phyloP scores from a whole-genome alignment of 192 early-diverging fungal genomes.

The Pilobolus umbonatus region DNA sequence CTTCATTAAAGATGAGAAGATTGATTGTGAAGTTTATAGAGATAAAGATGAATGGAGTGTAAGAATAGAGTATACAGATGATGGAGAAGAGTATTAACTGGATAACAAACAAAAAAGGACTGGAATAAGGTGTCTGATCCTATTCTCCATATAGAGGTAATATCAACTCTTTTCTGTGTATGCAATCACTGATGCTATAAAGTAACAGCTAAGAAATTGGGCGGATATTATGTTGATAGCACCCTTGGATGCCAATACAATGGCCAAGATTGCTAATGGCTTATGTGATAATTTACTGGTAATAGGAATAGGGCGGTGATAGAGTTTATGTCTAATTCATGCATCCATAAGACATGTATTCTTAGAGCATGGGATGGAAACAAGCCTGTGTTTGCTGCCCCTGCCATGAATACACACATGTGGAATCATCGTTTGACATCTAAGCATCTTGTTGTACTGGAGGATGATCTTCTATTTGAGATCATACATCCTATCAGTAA shows the following conservation, averaged over 20 bases:
- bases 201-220: conserved; percentile 81
- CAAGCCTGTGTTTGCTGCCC: conserved; percentile 69
- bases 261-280: conserved; percentile 87
- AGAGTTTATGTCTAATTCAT: not conserved
- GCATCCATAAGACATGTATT: conserved; percentile 66
- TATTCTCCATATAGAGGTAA: conserved; percentile 91
- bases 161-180: too few species aligned
- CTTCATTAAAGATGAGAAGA: conserved; percentile 68
- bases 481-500: conserved; percentile 80
- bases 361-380: conserved; percentile 82
- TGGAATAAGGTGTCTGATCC: conserved; percentile 86
- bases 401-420: conserved; percentile 98
- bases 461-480: conserved; percentile 48
- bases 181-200: too few species aligned
- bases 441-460: conserved; percentile 58
- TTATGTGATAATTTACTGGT: conserved; percentile 91
- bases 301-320: not conserved
- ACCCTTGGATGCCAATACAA: conserved; percentile 90
- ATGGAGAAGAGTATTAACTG: too few species aligned
- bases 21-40: conserved; percentile 56
- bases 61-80: too few species aligned
- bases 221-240: conserved; percentile 86
- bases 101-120: conserved; percentile 28
- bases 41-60: conserved; percentile 90
- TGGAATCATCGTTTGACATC: conserved; percentile 89